These are phyloP conservation scores for Pyricularia grisea DNA, from an alignment of 2,329 filamentous ascomycete genomes.

Conservation along the genomic window DNA sequence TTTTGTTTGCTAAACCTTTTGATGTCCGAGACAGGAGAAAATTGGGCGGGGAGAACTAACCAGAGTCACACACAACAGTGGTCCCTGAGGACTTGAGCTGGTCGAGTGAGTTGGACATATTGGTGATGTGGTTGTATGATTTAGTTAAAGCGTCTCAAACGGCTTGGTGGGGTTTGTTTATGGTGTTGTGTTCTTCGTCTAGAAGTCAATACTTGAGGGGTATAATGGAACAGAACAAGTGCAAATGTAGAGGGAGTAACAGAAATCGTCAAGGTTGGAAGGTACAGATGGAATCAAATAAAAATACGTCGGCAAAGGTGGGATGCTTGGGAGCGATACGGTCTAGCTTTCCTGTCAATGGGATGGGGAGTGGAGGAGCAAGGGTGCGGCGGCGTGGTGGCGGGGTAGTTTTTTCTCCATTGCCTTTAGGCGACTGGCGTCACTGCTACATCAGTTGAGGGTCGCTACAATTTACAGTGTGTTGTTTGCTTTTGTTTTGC, in stretches of 20 bases:
- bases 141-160: background rate
- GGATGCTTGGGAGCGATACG: background rate
- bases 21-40: background rate
- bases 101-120: conserved; percentile 84
- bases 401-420: background rate
- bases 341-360: background rate
- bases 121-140: conserved; percentile 10
- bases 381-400: background rate
- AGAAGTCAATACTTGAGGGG: background rate
- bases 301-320: background rate
- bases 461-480: background rate
- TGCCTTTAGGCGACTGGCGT: background rate
- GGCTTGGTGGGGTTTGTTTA: background rate
- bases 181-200: background rate
- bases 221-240: background rate
- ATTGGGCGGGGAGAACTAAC: conserved; percentile 52
- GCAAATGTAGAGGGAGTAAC: background rate
- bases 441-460: background rate
- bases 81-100: conserved; percentile 97
- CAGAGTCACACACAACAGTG: conserved; percentile 95
- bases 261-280: background rate
- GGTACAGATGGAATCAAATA: background rate
- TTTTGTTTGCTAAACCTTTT: background rate
- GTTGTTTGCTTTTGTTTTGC: background rate
- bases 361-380: background rate